Evolutionary conservation across 441 rosid species (phyloP).

Genomic region (Eutrema salsugineum): DNA sequence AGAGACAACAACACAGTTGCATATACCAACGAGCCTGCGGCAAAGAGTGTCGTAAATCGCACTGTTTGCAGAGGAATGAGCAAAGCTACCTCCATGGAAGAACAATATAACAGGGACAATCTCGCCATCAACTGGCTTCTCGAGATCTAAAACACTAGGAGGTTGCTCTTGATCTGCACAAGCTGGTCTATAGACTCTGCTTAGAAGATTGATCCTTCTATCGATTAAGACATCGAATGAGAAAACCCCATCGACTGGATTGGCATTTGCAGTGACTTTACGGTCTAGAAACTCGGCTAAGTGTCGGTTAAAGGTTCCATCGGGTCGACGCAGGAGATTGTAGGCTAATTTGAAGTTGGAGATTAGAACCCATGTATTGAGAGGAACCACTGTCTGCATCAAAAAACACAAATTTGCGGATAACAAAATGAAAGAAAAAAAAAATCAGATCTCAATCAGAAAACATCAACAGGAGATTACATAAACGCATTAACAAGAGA

Average conservation of each 20-base stretch:
- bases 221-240: constrained; percentile 56
- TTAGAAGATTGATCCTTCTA: constrained; percentile 36
- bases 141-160: constrained; percentile 35
- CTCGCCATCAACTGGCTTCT: constrained; percentile 51
- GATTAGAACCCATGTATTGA: constrained; percentile 69
- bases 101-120: constrained; percentile 56
- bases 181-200: constrained; percentile 51
- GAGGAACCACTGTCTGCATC: constrained; percentile 65
- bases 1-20: constrained; percentile 58
- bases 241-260: constrained; percentile 54
- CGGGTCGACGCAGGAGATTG: constrained; percentile 56
- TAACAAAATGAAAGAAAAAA: not conserved
- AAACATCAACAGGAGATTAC: not conserved
- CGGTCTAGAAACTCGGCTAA: constrained; percentile 72
- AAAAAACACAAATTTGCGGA: not conserved
- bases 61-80: constrained; percentile 66
- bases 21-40: constrained; percentile 49
- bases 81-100: constrained; percentile 75
- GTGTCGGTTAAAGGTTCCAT: constrained; percentile 70
- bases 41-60: constrained; percentile 59
- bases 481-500: not conserved
- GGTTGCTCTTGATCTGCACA: constrained; percentile 33
- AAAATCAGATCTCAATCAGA: not conserved
- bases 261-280: constrained; percentile 52
- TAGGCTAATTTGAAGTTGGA: constrained; percentile 62